Evolutionary conservation across 352 stramenopile species (phyloP).

Genomic region (Phytophthora rubi): DNA sequence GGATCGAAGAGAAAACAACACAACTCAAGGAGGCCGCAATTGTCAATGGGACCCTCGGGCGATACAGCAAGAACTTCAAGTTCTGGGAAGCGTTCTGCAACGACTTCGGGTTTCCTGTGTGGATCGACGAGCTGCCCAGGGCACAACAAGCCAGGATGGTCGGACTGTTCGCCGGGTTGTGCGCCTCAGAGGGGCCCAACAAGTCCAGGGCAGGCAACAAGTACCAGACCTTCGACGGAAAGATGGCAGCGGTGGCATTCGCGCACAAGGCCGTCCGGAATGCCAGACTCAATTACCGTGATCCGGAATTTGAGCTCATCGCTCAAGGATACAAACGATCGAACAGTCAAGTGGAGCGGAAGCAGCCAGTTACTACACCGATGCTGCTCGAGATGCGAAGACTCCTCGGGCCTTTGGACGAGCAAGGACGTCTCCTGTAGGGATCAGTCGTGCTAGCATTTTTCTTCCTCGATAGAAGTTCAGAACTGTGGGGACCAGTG

Average conservation of each 20-base stretch:
- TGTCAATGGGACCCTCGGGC: background rate
- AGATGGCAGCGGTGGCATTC: background rate
- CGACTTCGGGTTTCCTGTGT: conserved; percentile 25
- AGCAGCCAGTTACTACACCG: conserved; percentile 42
- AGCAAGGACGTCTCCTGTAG: conserved; percentile 14
- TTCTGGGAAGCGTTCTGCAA: conserved; percentile 18
- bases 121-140: conserved; percentile 33
- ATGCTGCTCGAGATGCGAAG: conserved; percentile 30
- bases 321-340: background rate
- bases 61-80: conserved; percentile 22
- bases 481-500: conserved; percentile 30
- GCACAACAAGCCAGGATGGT: conserved; percentile 29
- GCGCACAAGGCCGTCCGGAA: background rate
- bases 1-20: background rate
- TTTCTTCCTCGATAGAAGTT: conserved; percentile 28
- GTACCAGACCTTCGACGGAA: background rate
- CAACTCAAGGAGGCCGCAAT: conserved; percentile 7
- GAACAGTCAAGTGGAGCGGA: conserved; percentile 32
- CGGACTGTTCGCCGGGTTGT: conserved; percentile 27
- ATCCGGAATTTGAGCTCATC: background rate
- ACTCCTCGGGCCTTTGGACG: background rate
- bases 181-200: conserved; percentile 14
- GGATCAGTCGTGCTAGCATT: conserved; percentile 5
- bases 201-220: conserved; percentile 1
- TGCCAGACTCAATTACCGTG: background rate